These are phyloP conservation scores for Pterothamnion heteromorphum DNA, from an alignment of 31 red algal species.

Conservation along the genomic window DNA sequence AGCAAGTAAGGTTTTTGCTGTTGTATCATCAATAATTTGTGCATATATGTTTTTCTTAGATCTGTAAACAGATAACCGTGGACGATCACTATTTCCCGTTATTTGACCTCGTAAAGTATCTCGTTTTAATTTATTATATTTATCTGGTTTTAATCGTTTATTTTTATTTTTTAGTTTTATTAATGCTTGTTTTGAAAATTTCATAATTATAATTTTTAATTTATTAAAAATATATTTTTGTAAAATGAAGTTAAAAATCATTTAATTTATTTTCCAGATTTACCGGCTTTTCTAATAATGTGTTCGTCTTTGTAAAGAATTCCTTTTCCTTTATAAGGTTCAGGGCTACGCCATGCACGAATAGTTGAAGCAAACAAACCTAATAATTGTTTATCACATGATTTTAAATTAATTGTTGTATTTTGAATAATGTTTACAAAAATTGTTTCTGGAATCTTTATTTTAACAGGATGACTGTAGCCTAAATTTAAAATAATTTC, in stretches of 20 bases:
- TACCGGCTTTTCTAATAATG: background rate
- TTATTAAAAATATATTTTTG: no score
- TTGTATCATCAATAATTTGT: constrained; percentile 22
- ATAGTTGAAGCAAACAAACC: background rate
- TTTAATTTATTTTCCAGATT: constrained; percentile 14
- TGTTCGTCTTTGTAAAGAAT: background rate
- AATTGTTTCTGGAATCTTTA: background rate
- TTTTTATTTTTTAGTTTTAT: constrained; percentile 10
- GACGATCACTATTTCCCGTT: background rate
- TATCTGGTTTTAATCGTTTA: background rate
- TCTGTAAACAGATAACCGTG: background rate
- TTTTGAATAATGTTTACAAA: background rate
- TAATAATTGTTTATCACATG: background rate
- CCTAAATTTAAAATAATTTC: constrained; percentile 1
- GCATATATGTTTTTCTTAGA: constrained; percentile 8
- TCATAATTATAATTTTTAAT: constrained; percentile 1
- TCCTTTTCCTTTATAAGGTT: constrained; percentile 35
- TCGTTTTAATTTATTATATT: constrained; percentile 22
- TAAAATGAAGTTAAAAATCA: background rate
- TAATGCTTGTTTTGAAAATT: background rate
- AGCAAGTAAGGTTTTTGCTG: background rate
- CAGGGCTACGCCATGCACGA: background rate
- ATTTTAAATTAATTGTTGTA: background rate
- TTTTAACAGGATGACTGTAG: constrained; percentile 1
- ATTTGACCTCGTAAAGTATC: background rate